Percentiles rank a stretch among this genome's conserved stretches.
Evolutionary conservation across 2,329 filamentous ascomycete species (phyloP).

Genomic region (Penicillium polonicum): DNA sequence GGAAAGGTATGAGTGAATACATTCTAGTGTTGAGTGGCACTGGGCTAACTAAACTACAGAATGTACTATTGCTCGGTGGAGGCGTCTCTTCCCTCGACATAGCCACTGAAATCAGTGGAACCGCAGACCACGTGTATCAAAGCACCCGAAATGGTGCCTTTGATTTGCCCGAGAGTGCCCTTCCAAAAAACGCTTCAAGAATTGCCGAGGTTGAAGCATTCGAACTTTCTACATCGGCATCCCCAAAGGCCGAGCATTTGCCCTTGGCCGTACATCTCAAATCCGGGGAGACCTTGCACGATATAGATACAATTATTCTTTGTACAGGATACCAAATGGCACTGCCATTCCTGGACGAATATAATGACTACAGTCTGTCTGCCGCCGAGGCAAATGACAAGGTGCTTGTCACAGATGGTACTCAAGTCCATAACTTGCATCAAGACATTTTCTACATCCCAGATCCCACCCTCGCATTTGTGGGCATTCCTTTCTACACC

Average conservation of each 20-base stretch:
- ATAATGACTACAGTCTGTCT: constrained; percentile 48
- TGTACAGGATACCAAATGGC: constrained; percentile 69
- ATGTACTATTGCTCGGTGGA: constrained; percentile 56
- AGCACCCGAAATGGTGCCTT: constrained; percentile 61
- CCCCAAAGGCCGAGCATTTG: constrained; percentile 36
- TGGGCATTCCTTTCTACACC: constrained; percentile 65
- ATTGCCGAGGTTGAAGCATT: constrained; percentile 55
- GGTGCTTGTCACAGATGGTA: constrained; percentile 63
- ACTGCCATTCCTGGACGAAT: constrained; percentile 60
- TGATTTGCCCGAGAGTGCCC: constrained; percentile 54
- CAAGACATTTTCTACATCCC: constrained; percentile 71
- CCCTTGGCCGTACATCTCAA: constrained; percentile 54
- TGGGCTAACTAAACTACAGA: constrained; percentile 36
- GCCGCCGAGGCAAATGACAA: constrained; percentile 52
- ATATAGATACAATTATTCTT: constrained; percentile 62
- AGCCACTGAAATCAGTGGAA: constrained; percentile 50
- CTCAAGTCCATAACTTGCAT: constrained; percentile 65
- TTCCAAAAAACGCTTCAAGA: constrained; percentile 55
- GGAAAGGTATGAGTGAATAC: constrained; percentile 49
- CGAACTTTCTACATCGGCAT: constrained; percentile 19
- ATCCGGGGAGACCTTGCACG: constrained; percentile 53
- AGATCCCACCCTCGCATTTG: constrained; percentile 62
- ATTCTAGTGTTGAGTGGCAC: neutral
- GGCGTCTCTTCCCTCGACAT: constrained; percentile 58
- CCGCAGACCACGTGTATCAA: constrained; percentile 51